These are phyloP conservation scores for Myrica gale DNA, from an alignment of 306 rosid genomes.

Conservation along the genomic window DNA sequence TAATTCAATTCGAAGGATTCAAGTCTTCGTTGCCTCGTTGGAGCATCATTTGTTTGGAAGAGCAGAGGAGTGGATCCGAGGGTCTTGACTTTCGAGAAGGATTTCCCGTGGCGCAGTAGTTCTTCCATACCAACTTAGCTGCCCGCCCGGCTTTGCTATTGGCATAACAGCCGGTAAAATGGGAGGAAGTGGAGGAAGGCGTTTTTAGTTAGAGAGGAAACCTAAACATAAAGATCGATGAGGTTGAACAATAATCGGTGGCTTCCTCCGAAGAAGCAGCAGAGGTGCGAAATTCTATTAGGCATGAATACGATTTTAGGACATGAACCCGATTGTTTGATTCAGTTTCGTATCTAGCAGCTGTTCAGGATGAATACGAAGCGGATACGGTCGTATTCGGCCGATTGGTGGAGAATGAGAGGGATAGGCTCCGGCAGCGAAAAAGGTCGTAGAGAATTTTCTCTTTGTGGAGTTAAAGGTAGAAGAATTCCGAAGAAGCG, in stretches of 20 bases:
- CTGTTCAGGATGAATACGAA: neutral
- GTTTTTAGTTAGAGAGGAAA: slow-evolving; percentile 40
- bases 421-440: neutral
- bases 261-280: too few relatives aligned
- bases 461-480: neutral
- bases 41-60: slow-evolving; percentile 60
- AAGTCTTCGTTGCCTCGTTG: slow-evolving; percentile 47
- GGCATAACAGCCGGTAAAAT: too few relatives aligned
- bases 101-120: too few relatives aligned
- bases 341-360: slow-evolving; percentile 33
- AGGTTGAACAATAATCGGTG: too few relatives aligned
- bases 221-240: slow-evolving; percentile 36
- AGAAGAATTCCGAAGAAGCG: neutral
- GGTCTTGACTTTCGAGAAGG: too few relatives aligned
- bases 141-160: too few relatives aligned
- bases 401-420: neutral
- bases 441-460: neutral
- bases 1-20: slow-evolving; percentile 31
- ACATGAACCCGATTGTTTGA: slow-evolving; percentile 22
- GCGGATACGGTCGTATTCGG: neutral
- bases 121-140: too few relatives aligned
- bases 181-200: slow-evolving; percentile 65
- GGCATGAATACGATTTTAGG: slow-evolving; percentile 46
- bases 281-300: slow-evolving; percentile 71
- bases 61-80: too few relatives aligned